Percentiles rank a stretch among this genome's conserved stretches.
Conservation (phyloP, 768 basidiomycete species). For the Hericium erinaceus region DNA sequence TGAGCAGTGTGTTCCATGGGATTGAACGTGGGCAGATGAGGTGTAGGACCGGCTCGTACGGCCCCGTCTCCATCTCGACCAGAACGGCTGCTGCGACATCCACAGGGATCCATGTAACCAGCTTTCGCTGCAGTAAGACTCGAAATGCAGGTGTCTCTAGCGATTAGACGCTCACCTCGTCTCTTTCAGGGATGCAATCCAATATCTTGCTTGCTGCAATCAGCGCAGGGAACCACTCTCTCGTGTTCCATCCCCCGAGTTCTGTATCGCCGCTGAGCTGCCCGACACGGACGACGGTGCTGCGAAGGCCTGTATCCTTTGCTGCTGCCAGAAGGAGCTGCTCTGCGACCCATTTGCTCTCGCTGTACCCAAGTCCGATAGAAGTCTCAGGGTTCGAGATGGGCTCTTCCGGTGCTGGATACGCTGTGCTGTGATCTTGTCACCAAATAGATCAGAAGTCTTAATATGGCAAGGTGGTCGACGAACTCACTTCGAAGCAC, state of each 20-base stretch:
- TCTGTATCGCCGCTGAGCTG: background rate
- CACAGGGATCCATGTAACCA: conserved; percentile 17
- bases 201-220: background rate
- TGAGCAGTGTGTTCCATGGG: conserved; percentile 8
- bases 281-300: background rate
- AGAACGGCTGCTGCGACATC: conserved; percentile 17
- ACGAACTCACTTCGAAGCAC: background rate
- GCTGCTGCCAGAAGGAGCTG: background rate
- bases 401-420: background rate
- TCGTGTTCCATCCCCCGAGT: background rate
- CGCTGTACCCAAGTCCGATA: conserved; percentile 13
- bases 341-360: conserved; percentile 17
- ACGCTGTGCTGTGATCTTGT: background rate
- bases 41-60: conserved; percentile 7
- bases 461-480: background rate
- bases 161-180: background rate
- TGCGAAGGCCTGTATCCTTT: background rate
- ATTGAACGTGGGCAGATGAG: conserved; percentile 18
- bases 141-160: background rate
- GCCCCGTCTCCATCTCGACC: conserved; percentile 15
- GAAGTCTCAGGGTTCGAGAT: background rate
- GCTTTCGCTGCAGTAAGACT: conserved; percentile 1
- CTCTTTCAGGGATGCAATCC: background rate
- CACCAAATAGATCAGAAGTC: background rate
- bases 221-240: background rate